Conservation (phyloP, 2,329 filamentous ascomycete genomes). For the Colletotrichum tropicicola region DNA sequence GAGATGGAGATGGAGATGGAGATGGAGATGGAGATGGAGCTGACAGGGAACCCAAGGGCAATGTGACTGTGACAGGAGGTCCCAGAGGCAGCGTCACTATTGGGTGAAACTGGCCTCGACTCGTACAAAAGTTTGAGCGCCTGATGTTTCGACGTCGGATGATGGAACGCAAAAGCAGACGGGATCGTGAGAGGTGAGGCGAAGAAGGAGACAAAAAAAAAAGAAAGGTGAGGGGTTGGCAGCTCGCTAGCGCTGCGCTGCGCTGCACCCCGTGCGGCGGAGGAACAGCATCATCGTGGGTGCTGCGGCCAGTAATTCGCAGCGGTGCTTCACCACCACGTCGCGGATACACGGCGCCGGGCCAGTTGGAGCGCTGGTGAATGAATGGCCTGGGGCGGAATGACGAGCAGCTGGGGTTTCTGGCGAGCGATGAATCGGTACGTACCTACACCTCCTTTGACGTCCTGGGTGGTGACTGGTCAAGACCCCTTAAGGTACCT, state of each 20-base stretch:
- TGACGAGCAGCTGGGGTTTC: too few relatives aligned
- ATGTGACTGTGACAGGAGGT: slow-evolving; percentile 2
- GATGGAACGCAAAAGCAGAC: background rate
- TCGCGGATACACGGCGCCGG: background rate
- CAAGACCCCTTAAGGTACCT: too few relatives aligned
- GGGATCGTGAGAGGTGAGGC: background rate
- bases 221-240: too few relatives aligned
- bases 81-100: background rate
- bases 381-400: too few relatives aligned
- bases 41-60: too few relatives aligned
- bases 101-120: background rate
- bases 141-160: background rate
- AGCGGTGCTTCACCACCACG: background rate
- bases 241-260: too few relatives aligned
- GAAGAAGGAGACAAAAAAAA: background rate
- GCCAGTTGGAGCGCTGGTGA: background rate
- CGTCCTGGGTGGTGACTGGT: too few relatives aligned
- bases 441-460: too few relatives aligned
- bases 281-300: too few relatives aligned
- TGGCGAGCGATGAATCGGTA: too few relatives aligned
- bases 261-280: too few relatives aligned
- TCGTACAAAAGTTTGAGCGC: background rate
- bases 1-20: background rate
- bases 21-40: background rate
- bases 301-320: background rate